Base-by-base conservation (phyloP, 148 eudicot genomes). In the Nepenthes gracilis region DNA sequence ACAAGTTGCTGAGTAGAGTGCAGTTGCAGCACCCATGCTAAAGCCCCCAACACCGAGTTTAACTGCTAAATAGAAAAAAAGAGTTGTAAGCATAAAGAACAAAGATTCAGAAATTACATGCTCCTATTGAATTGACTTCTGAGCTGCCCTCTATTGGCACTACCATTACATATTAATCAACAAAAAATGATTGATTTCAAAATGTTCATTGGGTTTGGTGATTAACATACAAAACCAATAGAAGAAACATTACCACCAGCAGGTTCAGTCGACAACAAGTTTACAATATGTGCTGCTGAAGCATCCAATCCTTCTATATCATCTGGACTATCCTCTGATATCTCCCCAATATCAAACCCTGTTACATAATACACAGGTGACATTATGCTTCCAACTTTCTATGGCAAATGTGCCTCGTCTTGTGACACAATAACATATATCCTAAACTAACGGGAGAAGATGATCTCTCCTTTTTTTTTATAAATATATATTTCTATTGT, bases 1-100 rank as follows among this genome's bases (percentile, higher is more conserved):
- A 80, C 97, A 94, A 48, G 92, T 83, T 32, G 99, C 99, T 2
- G 99, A 89, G 74, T 89, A 87, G 15, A 94, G 86, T 5, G 95
- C 95, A 33, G 82, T 78, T 33, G 99, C 90, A 60, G 85, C 92
- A 43, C 99, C 99, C 97, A 89, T 89, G 57, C 99, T 90, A 79
- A 94, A 94, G 64, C 99, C 99, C 69, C 99, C 99, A 67, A 94
- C 78, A 54, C 97, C 97, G 57, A 94, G 90, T 67, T 87, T 86
- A 71, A 94, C 99, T 94, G 93, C 69, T 45, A 36, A 11, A 54
- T 5, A 15, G 10, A 34, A 55, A 36, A 36, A 43, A 43, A 32
- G 48, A 43, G 37, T 13, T 23, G 33, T 33, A 3, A 59, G 6
- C 11, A 43, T 12, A 12, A 36, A 37, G n/a, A 36, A n/a, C 3